phyloP scores from a whole-genome alignment of 176 grass and related monocot species.

The Triticum urartu region DNA sequence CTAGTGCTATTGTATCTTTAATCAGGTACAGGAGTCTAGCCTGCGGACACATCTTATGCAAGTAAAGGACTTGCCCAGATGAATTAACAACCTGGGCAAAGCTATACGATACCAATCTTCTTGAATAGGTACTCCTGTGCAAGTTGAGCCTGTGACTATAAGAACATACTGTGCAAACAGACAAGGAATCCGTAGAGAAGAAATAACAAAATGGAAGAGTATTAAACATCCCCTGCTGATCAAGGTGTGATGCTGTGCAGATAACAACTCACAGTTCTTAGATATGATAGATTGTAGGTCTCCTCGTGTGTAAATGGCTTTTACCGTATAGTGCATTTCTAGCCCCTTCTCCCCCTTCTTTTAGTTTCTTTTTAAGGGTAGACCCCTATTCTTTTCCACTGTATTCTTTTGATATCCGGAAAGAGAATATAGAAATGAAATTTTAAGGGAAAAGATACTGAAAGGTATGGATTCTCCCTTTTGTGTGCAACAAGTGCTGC shows the following conservation, averaged over 20 bases:
- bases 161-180: constrained; percentile 32
- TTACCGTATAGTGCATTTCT: constrained; percentile 21
- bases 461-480: not conserved
- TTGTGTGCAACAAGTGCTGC: not conserved
- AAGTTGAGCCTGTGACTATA: constrained; percentile 26
- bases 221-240: constrained; percentile 52
- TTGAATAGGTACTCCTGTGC: constrained; percentile 24
- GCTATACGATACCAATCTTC: constrained; percentile 1
- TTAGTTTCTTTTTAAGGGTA: not conserved
- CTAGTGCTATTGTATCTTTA: constrained; percentile 20
- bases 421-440: constrained; percentile 44
- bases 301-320: constrained; percentile 56
- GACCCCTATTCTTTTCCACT: constrained; percentile 47
- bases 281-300: constrained; percentile 42
- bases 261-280: constrained; percentile 46
- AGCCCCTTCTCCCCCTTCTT: not conserved
- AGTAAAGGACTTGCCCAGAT: constrained; percentile 24
- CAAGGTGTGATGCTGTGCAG: constrained; percentile 54
- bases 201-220: constrained; percentile 19
- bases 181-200: constrained; percentile 26
- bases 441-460: constrained; percentile 7
- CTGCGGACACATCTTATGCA: constrained; percentile 73
- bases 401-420: constrained; percentile 58
- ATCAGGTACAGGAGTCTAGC: constrained; percentile 78
- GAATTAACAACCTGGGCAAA: constrained; percentile 5